Evolutionary conservation across 345 rosid genomes (phyloP).

Genomic region (Hirschfeldia incana): DNA sequence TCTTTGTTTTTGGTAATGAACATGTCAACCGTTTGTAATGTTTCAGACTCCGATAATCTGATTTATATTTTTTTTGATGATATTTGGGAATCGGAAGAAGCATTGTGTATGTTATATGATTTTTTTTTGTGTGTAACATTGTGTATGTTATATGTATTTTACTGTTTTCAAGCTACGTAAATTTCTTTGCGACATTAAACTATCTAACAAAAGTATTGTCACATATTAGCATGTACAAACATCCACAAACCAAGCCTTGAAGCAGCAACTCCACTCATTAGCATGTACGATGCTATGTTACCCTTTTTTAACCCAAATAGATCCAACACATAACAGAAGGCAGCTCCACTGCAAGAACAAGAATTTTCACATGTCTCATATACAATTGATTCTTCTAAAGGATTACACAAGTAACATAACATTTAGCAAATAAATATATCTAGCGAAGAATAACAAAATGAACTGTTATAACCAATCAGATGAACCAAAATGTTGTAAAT

Average conservation of each 20-base stretch:
- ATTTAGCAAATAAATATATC: neutral
- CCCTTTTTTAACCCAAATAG: constrained; percentile 58
- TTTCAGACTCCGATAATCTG: neutral
- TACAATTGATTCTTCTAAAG: neutral
- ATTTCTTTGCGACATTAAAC: neutral
- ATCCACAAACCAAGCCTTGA: constrained; percentile 96
- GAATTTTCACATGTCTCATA: neutral
- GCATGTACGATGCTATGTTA: constrained; percentile 60
- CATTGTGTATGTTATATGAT: neutral
- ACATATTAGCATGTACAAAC: constrained; percentile 43
- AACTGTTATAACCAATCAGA: neutral
- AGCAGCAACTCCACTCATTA: constrained; percentile 81
- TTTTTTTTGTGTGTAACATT: no score
- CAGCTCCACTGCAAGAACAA: constrained; percentile 62
- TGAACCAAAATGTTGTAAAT: neutral
- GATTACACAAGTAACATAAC: neutral
- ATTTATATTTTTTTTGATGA: neutral
- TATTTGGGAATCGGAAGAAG: neutral
- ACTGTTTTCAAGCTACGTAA: neutral
- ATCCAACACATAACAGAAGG: constrained; percentile 62
- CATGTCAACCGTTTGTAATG: neutral
- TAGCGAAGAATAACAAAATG: neutral
- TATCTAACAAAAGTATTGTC: neutral
- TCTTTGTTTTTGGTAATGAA: neutral
- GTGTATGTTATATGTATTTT: neutral